Base-by-base conservation (phyloP, 768 basidiomycete species). In the Phaeotremella fagi region DNA sequence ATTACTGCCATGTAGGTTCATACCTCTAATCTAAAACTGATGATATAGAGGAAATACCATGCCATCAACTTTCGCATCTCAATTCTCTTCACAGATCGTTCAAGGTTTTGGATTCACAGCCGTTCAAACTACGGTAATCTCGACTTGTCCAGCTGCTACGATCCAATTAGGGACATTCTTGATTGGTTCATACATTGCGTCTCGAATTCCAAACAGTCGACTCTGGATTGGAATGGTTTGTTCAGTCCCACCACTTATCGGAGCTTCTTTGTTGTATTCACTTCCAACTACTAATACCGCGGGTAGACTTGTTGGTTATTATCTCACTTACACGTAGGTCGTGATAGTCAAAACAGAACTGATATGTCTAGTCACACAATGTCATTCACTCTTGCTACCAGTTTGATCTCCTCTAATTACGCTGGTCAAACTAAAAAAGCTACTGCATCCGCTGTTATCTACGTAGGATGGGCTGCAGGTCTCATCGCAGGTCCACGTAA, bases 401-500 rank as follows among this genome's bases (percentile, higher is more conserved):
- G 55, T 16, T 36, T 61, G 22, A 46, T 57, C 18, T 38, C 57
- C 7, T 61, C 59, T 4, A 61, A 61, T 25, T 52, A 59, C 24
- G 45, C 56, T 20, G 59, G 59, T 3, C 33, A 36, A 1, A 58
- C 59, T 3, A 61, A 61, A 28, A 61, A 61, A 24, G 37, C 59
- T 15, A 61, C 59, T 20, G 56, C 52, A 11, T 23, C 26, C 14
- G 51, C 48, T 2, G 6, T 61, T 2, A 51, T 57, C 35, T 48
- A 52, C 20, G 45, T 61, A n/a, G 29, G n/a, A n/a, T 61, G 57
- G 57, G 45, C 45, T 5, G 59, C 52, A n/a, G 59, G 59, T 20
- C 52, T 59, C n/a, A 23, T 50, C 24, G 49, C 49, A 2, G 49
- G 49, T 25, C 49, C 49, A 1, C 49, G 49, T 50, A 23, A 41